These are phyloP conservation scores for Casaregolazyma lundiana DNA, from an alignment of 1,139 yeast species.

Conservation along the genomic window DNA sequence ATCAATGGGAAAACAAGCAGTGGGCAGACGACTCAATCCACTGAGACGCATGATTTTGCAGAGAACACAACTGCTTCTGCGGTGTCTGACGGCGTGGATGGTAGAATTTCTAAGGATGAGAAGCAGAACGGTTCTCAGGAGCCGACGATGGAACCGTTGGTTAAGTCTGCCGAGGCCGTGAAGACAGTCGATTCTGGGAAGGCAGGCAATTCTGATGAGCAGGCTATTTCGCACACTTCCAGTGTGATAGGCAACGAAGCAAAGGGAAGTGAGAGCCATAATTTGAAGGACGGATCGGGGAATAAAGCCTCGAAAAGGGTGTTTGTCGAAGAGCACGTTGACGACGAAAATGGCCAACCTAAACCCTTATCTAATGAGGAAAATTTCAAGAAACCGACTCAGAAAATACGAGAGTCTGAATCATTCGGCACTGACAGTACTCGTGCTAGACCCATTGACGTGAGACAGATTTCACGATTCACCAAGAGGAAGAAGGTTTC, in stretches of 20 bases:
- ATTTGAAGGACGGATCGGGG: background rate
- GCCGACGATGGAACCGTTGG: slow-evolving; percentile 8
- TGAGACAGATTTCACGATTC: slow-evolving; percentile 5
- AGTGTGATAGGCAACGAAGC: background rate
- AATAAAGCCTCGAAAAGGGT: no score
- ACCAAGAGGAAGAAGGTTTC: slow-evolving; percentile 4
- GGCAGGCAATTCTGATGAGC: background rate
- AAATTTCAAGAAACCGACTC: no score
- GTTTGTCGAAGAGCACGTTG: no score
- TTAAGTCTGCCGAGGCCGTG: background rate
- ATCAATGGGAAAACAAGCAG: background rate
- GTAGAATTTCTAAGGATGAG: background rate
- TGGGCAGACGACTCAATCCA: background rate
- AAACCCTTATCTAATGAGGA: no score
- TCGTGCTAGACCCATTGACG: slow-evolving; percentile 7
- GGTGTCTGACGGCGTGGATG: background rate
- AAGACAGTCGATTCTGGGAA: background rate
- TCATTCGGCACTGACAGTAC: background rate
- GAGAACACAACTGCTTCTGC: background rate
- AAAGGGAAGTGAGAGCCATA: background rate
- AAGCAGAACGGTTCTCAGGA: slow-evolving; percentile 8
- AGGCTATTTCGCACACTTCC: background rate
- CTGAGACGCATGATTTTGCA: background rate
- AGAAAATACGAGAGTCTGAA: background rate
- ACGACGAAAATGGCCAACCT: no score